These are phyloP conservation scores for Tripidium arundinaceum DNA, from an alignment of 202 grass and related monocot genomes.

Conservation along the genomic window DNA sequence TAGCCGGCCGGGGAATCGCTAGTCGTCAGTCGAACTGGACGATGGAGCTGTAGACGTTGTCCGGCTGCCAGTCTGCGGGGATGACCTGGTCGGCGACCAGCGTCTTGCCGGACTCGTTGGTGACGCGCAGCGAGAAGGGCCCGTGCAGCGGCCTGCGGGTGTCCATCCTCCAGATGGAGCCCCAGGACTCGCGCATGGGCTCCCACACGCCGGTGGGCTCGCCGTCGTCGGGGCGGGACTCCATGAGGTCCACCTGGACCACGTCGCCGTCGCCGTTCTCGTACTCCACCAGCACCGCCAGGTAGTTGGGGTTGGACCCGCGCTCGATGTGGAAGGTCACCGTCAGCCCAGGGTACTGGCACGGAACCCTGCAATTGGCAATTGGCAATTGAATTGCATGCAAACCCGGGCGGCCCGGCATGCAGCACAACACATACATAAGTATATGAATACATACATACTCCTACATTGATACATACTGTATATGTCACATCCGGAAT, in stretches of 20 bases:
- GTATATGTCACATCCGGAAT: no score
- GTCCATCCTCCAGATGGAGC: conserved; percentile 71
- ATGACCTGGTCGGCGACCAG: conserved; percentile 67
- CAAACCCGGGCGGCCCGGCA: no score
- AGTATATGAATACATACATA: no score
- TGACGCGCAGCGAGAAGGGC: conserved; percentile 76
- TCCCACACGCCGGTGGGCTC: conserved; percentile 44
- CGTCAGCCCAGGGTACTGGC: conserved; percentile 52
- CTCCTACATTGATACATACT: no score
- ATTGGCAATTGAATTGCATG: no score
- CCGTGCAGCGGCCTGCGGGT: conserved; percentile 33
- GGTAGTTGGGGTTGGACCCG: conserved; percentile 68
- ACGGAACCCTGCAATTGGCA: no score
- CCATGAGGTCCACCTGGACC: conserved; percentile 59
- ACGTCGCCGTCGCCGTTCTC: conserved; percentile 71
- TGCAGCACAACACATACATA: no score
- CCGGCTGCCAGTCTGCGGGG: conserved; percentile 59
- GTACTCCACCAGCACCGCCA: conserved; percentile 73
- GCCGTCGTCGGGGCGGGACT: conserved; percentile 15
- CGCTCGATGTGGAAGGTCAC: conserved; percentile 73
- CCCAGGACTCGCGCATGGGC: conserved; percentile 66
- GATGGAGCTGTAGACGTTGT: conserved; percentile 47
- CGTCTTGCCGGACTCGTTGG: conserved; percentile 53
- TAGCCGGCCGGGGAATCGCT: no score
- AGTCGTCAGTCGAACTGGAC: conserved; percentile 70